These are phyloP conservation scores for Rhizophagus clarus DNA, from an alignment of 192 early-diverging fungal genomes.

Conservation along the genomic window DNA sequence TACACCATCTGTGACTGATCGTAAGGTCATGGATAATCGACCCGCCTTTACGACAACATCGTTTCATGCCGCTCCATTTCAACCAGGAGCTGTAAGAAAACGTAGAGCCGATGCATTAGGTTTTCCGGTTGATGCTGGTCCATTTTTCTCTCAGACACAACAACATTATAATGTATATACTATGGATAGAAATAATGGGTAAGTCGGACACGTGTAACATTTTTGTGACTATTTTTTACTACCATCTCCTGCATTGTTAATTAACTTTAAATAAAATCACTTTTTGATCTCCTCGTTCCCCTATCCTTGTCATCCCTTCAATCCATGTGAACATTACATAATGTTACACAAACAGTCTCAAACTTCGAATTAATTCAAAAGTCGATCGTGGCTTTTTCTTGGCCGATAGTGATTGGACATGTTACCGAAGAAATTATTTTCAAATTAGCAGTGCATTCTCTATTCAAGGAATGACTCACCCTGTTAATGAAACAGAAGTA, in stretches of 20 bases:
- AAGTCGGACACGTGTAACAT: conserved; percentile 4
- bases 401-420: conserved; percentile 88
- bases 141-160: conserved; percentile 69
- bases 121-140: conserved; percentile 54
- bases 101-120: conserved; percentile 23
- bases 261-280: no score
- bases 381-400: conserved; percentile 94
- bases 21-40: conserved; percentile 23
- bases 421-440: conserved; percentile 95
- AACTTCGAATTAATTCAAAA: conserved; percentile 67
- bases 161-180: conserved; percentile 68
- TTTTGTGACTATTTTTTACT: background rate
- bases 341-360: conserved; percentile 44
- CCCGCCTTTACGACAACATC: conserved; percentile 21
- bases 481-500: conserved; percentile 45
- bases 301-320: no score
- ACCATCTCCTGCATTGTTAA: background rate
- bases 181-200: conserved; percentile 60
- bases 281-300: background rate
- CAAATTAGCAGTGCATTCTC: conserved; percentile 75
- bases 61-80: conserved; percentile 26
- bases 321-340: background rate
- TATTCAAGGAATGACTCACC: conserved; percentile 46
- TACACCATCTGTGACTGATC: background rate
- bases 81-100: conserved; percentile 5